These are phyloP conservation scores for Monosporascus ibericus DNA, from an alignment of 2,329 filamentous ascomycete genomes.

Conservation along the genomic window DNA sequence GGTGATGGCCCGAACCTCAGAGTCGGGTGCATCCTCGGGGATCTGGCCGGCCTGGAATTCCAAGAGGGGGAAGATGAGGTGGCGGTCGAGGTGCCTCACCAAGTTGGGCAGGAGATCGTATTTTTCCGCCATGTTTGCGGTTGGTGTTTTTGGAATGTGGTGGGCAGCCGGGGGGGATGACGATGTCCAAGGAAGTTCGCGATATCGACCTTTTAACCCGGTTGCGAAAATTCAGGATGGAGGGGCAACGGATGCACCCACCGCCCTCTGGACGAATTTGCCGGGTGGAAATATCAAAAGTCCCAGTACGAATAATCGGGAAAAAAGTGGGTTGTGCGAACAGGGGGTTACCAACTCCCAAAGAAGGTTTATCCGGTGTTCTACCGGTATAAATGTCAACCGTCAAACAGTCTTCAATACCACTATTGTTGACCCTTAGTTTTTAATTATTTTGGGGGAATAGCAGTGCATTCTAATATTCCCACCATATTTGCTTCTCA, in stretches of 20 bases:
- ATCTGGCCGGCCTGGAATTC: constrained; percentile 84
- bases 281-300: background rate
- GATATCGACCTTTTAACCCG: background rate
- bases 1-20: constrained; percentile 62
- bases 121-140: constrained; percentile 50
- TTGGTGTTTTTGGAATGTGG: constrained; percentile 24
- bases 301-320: constrained; percentile 8
- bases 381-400: background rate
- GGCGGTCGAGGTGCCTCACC: constrained; percentile 87
- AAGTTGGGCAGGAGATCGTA: constrained; percentile 83
- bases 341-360: background rate
- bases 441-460: too few relatives aligned
- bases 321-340: constrained; percentile 16
- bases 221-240: background rate
- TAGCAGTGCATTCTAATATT: too few relatives aligned
- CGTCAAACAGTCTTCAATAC: too few relatives aligned
- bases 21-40: constrained; percentile 61
- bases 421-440: too few relatives aligned
- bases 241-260: background rate
- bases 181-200: background rate
- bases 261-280: background rate
- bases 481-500: too few relatives aligned
- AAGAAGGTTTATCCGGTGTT: background rate
- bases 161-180: constrained; percentile 27
- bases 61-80: constrained; percentile 92